A percentile compares a stretch with the other conserved stretches of the same genome.
phyloP scores from a whole-genome alignment of 2,329 filamentous ascomycete species.

The Neurospora sp. region DNA sequence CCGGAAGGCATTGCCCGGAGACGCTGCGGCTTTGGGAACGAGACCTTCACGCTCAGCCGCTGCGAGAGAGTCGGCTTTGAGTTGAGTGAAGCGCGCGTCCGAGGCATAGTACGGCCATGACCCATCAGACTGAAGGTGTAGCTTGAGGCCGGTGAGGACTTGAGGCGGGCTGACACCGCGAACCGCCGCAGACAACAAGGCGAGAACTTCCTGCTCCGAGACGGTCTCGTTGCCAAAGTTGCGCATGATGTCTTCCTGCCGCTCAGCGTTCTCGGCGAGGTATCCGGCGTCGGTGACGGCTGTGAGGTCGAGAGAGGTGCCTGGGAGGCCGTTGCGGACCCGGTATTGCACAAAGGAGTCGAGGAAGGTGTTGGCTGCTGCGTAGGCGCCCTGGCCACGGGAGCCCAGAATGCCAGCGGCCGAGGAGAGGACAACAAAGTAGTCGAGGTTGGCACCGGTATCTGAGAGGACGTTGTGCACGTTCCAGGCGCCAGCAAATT shows the following conservation, averaged over 20 bases:
- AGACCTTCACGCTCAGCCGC: conserved; percentile 12
- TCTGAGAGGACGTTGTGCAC: conserved; percentile 11
- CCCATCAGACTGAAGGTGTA: conserved; percentile 13
- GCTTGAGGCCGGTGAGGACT: conserved; percentile 21
- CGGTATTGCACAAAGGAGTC: conserved; percentile 28
- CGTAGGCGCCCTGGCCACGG: conserved; percentile 19
- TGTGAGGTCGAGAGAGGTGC: conserved; percentile 40
- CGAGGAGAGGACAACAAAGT: conserved; percentile 24
- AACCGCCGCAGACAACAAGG: conserved; percentile 34
- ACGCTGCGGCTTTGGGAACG: conserved; percentile 11
- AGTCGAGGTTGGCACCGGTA: conserved; percentile 9
- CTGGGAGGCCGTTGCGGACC: conserved; percentile 22
- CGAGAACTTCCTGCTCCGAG: conserved; percentile 41
- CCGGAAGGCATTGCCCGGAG: conserved; percentile 20
- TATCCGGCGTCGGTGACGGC: conserved; percentile 40
- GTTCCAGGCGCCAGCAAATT: conserved; percentile 15
- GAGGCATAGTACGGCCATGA: conserved; percentile 17
- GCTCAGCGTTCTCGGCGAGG: conserved; percentile 36
- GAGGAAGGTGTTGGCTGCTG: conserved; percentile 30
- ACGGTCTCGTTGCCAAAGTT: conserved; percentile 36
- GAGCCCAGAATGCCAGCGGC: conserved; percentile 29
- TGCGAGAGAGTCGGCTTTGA: conserved; percentile 16
- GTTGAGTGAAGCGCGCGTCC: conserved; percentile 14
- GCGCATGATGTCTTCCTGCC: conserved; percentile 30
- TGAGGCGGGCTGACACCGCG: conserved; percentile 16